Base-by-base conservation (phyloP, 1,284 basidiomycete genomes). In the Anthracocystis panici-leucophaei region DNA sequence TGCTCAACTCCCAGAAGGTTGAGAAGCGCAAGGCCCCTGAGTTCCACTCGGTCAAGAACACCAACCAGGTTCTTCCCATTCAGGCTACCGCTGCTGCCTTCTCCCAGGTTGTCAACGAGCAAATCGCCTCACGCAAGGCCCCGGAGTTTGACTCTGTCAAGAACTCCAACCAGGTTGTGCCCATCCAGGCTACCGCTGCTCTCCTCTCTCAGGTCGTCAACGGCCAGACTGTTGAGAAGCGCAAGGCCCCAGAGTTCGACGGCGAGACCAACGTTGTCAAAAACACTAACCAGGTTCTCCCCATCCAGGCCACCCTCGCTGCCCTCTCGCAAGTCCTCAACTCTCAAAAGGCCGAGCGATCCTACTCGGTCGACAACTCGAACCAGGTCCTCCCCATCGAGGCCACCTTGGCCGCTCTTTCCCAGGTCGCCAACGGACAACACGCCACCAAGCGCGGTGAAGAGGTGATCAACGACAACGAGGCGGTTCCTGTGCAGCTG, bases 251-350 rank as follows among this genome's bases (percentile, higher is more conserved):
- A 38, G 55, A 65, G 50, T 20, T 20, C 40, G 27, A 60, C 61
- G 27, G 27, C 3, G 27, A 27, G 27, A 27, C 27, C 27, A 42
- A 63, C 31, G 27, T 48, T 16, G 67, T 70, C 23, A 50, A 65
- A 14, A 65, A 61, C 67, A 35, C 35, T 25, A 60, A 60, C 48
- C 67, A 70, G 57, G 42, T 62, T 16, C 23, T 57, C 23, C 63
- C 71, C 20, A 57, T 74, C 57, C 62, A 75, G 64, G 73, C 63
- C 45, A 75, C 73, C 38, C 35, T 58, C 20, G 63, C 73, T n/a
- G 67, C 64, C 45, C 57, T 75, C 54, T 75, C 73, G 7, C 40
- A 49, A 35, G 62, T 74, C n/a, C 44, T 65, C 49, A 68, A 74
- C 71, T 44, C 35, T 50, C 71, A 74, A 62, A 61, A 64, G 53